phyloP scores from a whole-genome alignment of 371 early-diverging fungal genomes.

The Mortierella sp. region DNA sequence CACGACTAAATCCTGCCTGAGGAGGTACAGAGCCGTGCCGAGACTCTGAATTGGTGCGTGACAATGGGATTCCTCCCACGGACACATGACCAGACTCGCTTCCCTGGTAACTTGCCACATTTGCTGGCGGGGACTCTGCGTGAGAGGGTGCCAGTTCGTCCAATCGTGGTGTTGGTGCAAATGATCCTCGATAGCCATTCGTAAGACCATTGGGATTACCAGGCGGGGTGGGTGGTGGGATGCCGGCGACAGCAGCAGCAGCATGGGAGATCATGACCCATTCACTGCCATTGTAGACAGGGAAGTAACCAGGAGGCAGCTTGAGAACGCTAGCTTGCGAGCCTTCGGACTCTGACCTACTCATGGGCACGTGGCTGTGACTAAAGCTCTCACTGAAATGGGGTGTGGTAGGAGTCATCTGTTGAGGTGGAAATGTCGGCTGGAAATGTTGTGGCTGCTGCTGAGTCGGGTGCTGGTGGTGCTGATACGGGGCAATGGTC shows the following conservation, averaged over 20 bases:
- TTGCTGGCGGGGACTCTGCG: slow-evolving; percentile 22
- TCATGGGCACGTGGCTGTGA: slow-evolving; percentile 24
- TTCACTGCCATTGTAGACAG: slow-evolving; percentile 44
- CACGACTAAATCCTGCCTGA: slow-evolving; percentile 16
- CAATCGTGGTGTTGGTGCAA: slow-evolving; percentile 21
- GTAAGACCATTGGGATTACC: slow-evolving; percentile 16
- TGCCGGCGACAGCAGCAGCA: slow-evolving; percentile 34
- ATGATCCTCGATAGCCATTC: slow-evolving; percentile 10
- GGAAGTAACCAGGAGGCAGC: slow-evolving; percentile 46
- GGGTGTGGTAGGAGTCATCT: slow-evolving; percentile 14
- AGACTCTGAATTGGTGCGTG: slow-evolving; percentile 37
- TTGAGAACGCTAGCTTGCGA: slow-evolving; percentile 39
- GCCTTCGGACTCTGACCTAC: slow-evolving; percentile 29
- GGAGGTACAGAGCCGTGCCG: slow-evolving; percentile 38
- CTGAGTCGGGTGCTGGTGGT: slow-evolving; percentile 12
- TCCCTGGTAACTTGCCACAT: slow-evolving; percentile 27
- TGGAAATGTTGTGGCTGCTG: slow-evolving; percentile 19
- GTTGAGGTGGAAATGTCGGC: slow-evolving; percentile 9
- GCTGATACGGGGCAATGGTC: slow-evolving; percentile 10
- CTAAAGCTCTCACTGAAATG: slow-evolving; percentile 2
- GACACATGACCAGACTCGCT: slow-evolving; percentile 16
- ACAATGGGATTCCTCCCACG: slow-evolving; percentile 12
- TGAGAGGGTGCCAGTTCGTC: slow-evolving; percentile 16
- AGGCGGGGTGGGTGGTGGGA: slow-evolving; percentile 39
- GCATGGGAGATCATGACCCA: slow-evolving; percentile 49